Evolutionary conservation across 192 early-diverging fungal genomes (phyloP).

Genomic region (Gorgonomyces haynaldii): DNA sequence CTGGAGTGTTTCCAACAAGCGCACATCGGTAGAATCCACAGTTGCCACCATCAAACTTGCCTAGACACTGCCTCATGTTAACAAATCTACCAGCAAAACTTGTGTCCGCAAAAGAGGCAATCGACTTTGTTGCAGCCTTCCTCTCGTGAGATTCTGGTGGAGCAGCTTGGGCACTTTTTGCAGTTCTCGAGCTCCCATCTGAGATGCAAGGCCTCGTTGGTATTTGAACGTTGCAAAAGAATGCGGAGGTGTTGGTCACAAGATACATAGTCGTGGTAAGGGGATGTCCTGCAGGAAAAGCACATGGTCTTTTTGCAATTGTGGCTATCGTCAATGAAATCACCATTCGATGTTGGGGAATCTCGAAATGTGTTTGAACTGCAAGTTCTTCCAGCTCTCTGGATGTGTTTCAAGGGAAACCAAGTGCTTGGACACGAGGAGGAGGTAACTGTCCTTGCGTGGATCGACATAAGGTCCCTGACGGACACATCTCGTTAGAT

Average conservation of each 20-base stretch:
- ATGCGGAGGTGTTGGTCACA: slow-evolving; percentile 13
- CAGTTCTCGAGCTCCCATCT: slow-evolving; percentile 40
- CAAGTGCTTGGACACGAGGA: slow-evolving; percentile 65
- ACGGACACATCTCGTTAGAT: no score
- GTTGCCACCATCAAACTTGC: slow-evolving; percentile 38
- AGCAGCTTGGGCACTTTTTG: slow-evolving; percentile 54
- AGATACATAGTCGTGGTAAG: slow-evolving; percentile 9
- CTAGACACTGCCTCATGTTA: slow-evolving; percentile 23
- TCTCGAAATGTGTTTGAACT: slow-evolving; percentile 11
- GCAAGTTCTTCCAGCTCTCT: slow-evolving; percentile 8
- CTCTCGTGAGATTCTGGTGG: slow-evolving; percentile 52
- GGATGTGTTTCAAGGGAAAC: slow-evolving; percentile 17
- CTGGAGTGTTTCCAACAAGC: no score
- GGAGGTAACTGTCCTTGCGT: no score
- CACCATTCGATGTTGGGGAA: slow-evolving; percentile 10
- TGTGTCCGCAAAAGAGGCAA: slow-evolving; percentile 49
- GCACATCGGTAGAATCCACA: slow-evolving; percentile 56
- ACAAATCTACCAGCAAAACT: slow-evolving; percentile 46
- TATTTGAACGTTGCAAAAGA: slow-evolving; percentile 26
- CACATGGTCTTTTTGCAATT: slow-evolving; percentile 5
- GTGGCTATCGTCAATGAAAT: background rate
- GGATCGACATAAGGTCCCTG: no score
- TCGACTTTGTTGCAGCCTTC: slow-evolving; percentile 65
- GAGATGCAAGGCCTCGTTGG: no score
- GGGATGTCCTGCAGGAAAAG: slow-evolving; percentile 8